Percentiles rank a stretch among this genome's conserved stretches.
Conservation (phyloP, 2,329 filamentous ascomycete species). For the Penicillium sp. region DNA sequence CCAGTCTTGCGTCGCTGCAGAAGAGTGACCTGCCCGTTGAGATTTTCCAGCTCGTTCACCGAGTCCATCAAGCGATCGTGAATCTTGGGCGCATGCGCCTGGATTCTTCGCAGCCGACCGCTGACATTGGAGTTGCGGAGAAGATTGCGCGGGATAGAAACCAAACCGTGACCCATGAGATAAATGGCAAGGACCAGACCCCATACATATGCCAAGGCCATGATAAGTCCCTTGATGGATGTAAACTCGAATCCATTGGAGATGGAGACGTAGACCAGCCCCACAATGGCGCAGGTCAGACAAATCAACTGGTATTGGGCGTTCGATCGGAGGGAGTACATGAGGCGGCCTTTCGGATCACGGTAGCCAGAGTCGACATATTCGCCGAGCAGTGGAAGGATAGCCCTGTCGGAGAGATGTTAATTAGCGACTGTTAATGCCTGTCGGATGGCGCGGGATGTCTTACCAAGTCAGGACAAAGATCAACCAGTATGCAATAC, state of each 20-base stretch:
- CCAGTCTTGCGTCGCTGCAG: slow-evolving; percentile 79
- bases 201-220: slow-evolving; percentile 95
- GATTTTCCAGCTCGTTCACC: slow-evolving; percentile 72
- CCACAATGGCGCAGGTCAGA: slow-evolving; percentile 68
- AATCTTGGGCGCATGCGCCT: slow-evolving; percentile 74
- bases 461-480: slow-evolving; percentile 88
- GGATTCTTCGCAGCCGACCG: slow-evolving; percentile 71
- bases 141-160: slow-evolving; percentile 81
- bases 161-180: slow-evolving; percentile 94
- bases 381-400: slow-evolving; percentile 89
- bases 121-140: slow-evolving; percentile 78
- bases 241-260: slow-evolving; percentile 71
- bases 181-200: slow-evolving; percentile 90
- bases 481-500: slow-evolving; percentile 95
- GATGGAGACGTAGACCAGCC: slow-evolving; percentile 80
- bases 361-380: slow-evolving; percentile 94
- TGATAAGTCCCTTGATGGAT: slow-evolving; percentile 79
- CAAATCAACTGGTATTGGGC: slow-evolving; percentile 85
- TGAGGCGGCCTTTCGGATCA: slow-evolving; percentile 75
- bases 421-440: slow-evolving; percentile 8
- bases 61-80: slow-evolving; percentile 89
- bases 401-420: slow-evolving; percentile 61
- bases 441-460: background rate
- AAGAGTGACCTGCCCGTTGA: slow-evolving; percentile 79
- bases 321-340: slow-evolving; percentile 85